phyloP scores from a whole-genome alignment of 116 monocot species.

The Posidonia oceanica region DNA sequence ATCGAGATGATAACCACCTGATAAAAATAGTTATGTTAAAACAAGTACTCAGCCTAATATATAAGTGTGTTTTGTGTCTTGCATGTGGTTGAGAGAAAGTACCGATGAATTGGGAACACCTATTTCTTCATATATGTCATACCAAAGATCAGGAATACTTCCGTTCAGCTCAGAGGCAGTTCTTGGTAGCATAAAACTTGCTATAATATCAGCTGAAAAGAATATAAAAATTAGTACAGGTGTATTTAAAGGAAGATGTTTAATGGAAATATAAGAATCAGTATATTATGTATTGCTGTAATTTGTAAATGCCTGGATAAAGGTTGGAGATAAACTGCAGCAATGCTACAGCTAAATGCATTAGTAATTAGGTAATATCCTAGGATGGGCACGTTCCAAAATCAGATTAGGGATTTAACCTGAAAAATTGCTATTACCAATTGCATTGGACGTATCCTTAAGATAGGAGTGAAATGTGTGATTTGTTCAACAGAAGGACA shows the following conservation, averaged over 20 bases:
- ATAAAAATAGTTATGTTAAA: not conserved
- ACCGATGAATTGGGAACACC: slow-evolving; percentile 72
- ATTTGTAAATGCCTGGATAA: not conserved
- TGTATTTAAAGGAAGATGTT: not conserved
- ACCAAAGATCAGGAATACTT: slow-evolving; percentile 49
- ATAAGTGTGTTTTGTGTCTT: not conserved
- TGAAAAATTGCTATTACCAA: too few species aligned
- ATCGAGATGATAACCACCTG: slow-evolving; percentile 60
- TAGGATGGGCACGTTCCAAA: not conserved
- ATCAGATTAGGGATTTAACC: not conserved
- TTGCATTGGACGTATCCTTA: too few species aligned
- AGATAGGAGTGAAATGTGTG: too few species aligned
- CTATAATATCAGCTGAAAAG: slow-evolving; percentile 65
- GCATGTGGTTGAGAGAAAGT: not conserved
- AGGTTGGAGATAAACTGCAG: not conserved
- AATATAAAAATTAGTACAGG: not conserved
- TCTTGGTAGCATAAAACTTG: slow-evolving; percentile 77
- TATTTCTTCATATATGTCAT: slow-evolving; percentile 87
- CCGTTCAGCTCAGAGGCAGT: slow-evolving; percentile 32
- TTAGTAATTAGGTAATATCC: not conserved
- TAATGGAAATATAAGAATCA: not conserved
- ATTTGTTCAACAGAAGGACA: too few species aligned
- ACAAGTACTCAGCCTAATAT: not conserved
- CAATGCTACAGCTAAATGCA: not conserved
- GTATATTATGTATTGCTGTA: not conserved